These are phyloP conservation scores for Schoenoplectus tabernaemontani DNA, from an alignment of 202 grass and related monocot genomes.

Conservation along the genomic window DNA sequence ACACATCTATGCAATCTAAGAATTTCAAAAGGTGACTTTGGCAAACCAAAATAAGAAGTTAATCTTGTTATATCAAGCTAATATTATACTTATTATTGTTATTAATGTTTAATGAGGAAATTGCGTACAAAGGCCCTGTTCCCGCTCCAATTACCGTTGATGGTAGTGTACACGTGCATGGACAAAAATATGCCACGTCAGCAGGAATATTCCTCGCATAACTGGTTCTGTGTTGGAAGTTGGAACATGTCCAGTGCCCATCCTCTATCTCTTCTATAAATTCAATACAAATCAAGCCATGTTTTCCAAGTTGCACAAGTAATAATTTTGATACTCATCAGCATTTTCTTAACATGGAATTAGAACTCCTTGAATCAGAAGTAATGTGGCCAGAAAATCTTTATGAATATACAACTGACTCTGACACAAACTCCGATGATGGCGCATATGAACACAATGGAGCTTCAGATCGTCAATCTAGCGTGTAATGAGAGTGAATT, in stretches of 20 bases:
- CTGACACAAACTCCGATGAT: neutral
- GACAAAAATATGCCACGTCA: neutral
- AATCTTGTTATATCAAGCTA: neutral
- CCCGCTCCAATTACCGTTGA: neutral
- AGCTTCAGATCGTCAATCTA: neutral
- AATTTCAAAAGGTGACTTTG: neutral
- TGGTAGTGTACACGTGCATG: neutral
- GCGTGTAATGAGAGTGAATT: too few relatives aligned
- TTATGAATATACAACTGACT: neutral
- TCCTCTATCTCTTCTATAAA: neutral
- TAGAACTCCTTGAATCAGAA: slow-evolving; percentile 42
- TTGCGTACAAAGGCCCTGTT: neutral
- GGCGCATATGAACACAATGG: neutral
- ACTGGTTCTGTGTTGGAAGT: too few relatives aligned
- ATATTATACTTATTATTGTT: neutral
- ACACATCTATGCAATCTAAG: neutral
- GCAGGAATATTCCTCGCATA: neutral
- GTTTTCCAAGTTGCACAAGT: neutral
- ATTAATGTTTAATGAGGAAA: neutral
- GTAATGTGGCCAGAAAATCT: slow-evolving; percentile 42
- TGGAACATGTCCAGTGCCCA: neutral
- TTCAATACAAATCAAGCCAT: neutral
- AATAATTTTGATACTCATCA: neutral
- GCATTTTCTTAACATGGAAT: neutral
- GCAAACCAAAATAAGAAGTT: neutral